Conservation (phyloP, 805 yeast genomes). For the Candida ulmi region DNA sequence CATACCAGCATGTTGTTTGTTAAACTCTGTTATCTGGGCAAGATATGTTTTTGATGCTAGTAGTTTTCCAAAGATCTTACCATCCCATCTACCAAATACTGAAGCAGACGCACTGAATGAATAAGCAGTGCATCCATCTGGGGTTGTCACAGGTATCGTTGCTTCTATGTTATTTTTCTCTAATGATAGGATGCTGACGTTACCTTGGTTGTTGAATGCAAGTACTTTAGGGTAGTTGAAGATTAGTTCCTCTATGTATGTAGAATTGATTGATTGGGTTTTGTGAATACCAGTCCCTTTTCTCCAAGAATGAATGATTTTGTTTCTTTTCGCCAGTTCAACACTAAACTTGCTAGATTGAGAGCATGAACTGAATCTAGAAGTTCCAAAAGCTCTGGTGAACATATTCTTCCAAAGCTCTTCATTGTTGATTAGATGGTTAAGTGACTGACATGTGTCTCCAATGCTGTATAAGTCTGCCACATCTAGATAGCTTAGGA, state of each 20-base stretch:
- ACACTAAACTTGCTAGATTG: conserved; percentile 27
- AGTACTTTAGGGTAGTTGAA: conserved; percentile 14
- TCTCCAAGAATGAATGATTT: conserved; percentile 17
- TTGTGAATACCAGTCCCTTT: conserved; percentile 11
- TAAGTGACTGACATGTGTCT: conserved; percentile 24
- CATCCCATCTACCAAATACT: conserved; percentile 17
- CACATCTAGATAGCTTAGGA: conserved; percentile 31
- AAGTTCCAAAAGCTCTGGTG: conserved; percentile 22
- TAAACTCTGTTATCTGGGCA: conserved; percentile 6
- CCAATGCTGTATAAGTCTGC: conserved; percentile 28
- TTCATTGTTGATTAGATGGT: conserved; percentile 30
- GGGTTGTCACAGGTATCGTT: conserved; percentile 16
- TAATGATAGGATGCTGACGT: conserved; percentile 9
- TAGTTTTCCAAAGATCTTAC: conserved; percentile 11
- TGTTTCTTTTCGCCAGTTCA: conserved; percentile 28
- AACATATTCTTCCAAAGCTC: conserved; percentile 38
- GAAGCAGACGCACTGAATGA: conserved; percentile 9
- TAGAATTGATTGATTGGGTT: conserved; percentile 3
- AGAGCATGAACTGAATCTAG: conserved; percentile 32
- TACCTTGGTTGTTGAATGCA: conserved; percentile 14
- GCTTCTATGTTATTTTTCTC: conserved; percentile 12
- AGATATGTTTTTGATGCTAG: conserved; percentile 13
- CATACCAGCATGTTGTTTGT: conserved; percentile 4
- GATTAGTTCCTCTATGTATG: conserved; percentile 5
- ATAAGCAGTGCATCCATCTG: conserved; percentile 12